Evolutionary conservation across 2,329 filamentous ascomycete species (phyloP).

Genomic region (Hypoxylon sp.): DNA sequence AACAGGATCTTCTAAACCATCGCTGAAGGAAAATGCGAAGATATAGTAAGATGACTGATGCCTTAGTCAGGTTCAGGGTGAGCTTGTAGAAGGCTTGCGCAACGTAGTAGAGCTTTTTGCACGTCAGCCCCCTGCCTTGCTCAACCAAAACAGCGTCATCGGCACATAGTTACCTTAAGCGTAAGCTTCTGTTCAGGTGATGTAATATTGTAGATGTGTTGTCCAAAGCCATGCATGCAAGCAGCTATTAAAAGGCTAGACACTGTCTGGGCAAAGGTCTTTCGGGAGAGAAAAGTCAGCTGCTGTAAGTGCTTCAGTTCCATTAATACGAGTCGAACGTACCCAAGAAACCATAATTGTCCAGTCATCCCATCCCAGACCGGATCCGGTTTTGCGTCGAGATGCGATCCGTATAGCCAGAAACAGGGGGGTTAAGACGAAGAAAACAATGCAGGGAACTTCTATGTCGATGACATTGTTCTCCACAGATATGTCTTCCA

Average conservation of each 20-base stretch:
- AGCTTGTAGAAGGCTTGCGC: slow-evolving; percentile 69
- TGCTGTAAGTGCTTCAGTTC: background rate
- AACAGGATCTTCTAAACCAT: slow-evolving; percentile 63
- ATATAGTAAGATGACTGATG: slow-evolving; percentile 68
- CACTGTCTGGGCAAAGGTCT: slow-evolving; percentile 58
- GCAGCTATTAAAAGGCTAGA: slow-evolving; percentile 60
- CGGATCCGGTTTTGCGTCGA: slow-evolving; percentile 56
- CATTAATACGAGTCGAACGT: slow-evolving; percentile 16
- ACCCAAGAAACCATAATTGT: slow-evolving; percentile 56
- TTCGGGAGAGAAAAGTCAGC: slow-evolving; percentile 17
- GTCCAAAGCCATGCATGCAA: slow-evolving; percentile 61
- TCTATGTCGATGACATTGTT: slow-evolving; percentile 59
- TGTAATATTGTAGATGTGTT: slow-evolving; percentile 58
- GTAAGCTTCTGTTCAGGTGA: slow-evolving; percentile 56
- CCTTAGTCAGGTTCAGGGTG: slow-evolving; percentile 68
- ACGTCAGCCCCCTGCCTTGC: slow-evolving; percentile 12
- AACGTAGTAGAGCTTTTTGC: slow-evolving; percentile 63
- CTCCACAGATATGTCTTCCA: slow-evolving; percentile 52
- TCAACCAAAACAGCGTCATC: background rate
- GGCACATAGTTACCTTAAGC: slow-evolving; percentile 51
- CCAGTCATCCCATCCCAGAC: slow-evolving; percentile 61
- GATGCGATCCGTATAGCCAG: slow-evolving; percentile 59
- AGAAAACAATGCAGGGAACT: slow-evolving; percentile 61
- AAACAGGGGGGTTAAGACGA: slow-evolving; percentile 60
- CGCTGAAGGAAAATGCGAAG: slow-evolving; percentile 66